Conservation (phyloP, 129 eudicot genomes). For the Sambucus nigra region DNA sequence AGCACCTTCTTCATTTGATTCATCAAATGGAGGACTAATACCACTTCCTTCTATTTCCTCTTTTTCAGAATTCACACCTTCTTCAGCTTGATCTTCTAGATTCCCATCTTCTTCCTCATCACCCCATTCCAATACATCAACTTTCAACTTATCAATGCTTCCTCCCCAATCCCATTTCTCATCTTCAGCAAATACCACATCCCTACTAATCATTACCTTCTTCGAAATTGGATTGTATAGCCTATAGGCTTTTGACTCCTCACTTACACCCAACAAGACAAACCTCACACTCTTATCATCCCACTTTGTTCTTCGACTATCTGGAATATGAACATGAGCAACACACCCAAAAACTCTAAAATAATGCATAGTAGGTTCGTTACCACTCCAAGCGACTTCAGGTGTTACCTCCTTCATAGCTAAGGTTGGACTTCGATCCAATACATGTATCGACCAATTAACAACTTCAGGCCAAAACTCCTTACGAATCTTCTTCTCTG, state of each 20-base stretch:
- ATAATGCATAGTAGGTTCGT: neutral
- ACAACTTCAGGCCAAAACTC: conserved; percentile 4
- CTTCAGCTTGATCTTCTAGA: too few species aligned
- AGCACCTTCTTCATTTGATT: too few species aligned
- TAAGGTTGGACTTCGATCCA: conserved; percentile 2
- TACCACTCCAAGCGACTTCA: conserved; percentile 1
- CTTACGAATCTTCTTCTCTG: neutral
- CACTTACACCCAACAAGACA: conserved; percentile 4
- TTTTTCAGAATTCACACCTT: too few species aligned
- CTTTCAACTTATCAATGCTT: neutral
- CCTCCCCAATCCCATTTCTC: neutral
- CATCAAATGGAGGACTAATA: too few species aligned
- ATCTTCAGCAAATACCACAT: conserved; percentile 2
- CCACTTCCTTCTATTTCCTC: too few species aligned
- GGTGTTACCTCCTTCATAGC: neutral
- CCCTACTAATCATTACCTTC: neutral
- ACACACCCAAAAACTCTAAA: conserved; percentile 5
- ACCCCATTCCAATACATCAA: too few species aligned
- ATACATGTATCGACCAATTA: neutral
- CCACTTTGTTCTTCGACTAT: neutral
- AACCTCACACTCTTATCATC: neutral
- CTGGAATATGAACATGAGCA: conserved; percentile 3
- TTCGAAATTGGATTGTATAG: too few species aligned
- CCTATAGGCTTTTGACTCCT: conserved; percentile 2
- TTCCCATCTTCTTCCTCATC: too few species aligned